These are phyloP conservation scores for Globisporangium apiculatum DNA, from an alignment of 352 stramenopile genomes.

Conservation along the genomic window DNA sequence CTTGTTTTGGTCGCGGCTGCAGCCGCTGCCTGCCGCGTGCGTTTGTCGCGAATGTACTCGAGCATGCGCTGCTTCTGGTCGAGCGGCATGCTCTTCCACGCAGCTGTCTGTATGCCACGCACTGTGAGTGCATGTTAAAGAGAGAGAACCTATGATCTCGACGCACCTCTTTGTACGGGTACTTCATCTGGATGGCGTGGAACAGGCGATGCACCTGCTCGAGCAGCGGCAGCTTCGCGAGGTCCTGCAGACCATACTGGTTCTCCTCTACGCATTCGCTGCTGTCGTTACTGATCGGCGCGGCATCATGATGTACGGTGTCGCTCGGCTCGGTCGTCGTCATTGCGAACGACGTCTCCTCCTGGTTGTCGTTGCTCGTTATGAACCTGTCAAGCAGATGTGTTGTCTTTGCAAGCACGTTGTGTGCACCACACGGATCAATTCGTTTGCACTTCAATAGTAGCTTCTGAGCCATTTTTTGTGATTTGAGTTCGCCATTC, in stretches of 20 bases:
- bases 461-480: not conserved
- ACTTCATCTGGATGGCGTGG: slow-evolving; percentile 75
- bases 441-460: too few relatives aligned
- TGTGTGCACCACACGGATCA: slow-evolving; percentile 96
- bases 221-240: slow-evolving; percentile 61
- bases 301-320: not conserved
- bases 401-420: slow-evolving; percentile 32
- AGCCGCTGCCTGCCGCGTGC: slow-evolving; percentile 18
- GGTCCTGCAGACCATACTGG: slow-evolving; percentile 65
- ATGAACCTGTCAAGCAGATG: not conserved
- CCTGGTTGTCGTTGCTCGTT: not conserved
- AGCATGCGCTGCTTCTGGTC: slow-evolving; percentile 81
- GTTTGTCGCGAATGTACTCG: slow-evolving; percentile 71
- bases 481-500: too few relatives aligned
- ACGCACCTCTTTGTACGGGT: slow-evolving; percentile 75
- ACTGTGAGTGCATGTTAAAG: not conserved
- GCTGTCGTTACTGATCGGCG: not conserved
- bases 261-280: slow-evolving; percentile 15
- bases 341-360: not conserved
- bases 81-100: slow-evolving; percentile 67
- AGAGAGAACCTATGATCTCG: not conserved
- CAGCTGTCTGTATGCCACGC: slow-evolving; percentile 33
- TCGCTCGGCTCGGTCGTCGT: not conserved
- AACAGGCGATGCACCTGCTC: slow-evolving; percentile 83
- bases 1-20: slow-evolving; percentile 5